Base-by-base conservation (phyloP, 2,329 filamentous ascomycete species). In the Alternaria sp. region DNA sequence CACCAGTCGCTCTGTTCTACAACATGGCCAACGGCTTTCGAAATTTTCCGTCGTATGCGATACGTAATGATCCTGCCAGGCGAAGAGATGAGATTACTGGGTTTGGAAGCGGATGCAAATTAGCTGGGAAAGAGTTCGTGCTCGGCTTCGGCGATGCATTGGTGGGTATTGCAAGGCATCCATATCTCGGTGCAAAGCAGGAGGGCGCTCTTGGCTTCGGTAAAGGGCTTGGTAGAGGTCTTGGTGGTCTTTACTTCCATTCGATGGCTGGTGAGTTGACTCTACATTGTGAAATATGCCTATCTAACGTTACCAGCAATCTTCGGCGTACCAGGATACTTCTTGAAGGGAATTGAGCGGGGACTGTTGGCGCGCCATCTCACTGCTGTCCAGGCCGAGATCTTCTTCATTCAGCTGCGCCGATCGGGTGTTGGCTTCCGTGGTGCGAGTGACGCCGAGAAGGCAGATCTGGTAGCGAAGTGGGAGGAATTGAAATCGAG, bases 91-190 rank as follows among this genome's bases (percentile, higher is more conserved):
- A 69, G n/a, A 65, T 71, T 20, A 92, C 90, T 0, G 90, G 88
- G 34, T 80, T 96, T 39, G 83, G 86, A 36, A 91, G 88, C 61
- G 93, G 93, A 0, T 79, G 96, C 20, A 88, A 84, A 60, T 87
- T 92, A 39, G 93, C 93, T 1, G 87, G 90, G 4, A 92, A 84
- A 43, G 67, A 92, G 74, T 88, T 94, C 56, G 88, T 87, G 0
- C 84, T 89, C 55, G 91, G 92, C 0, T 80, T 95, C 30, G 93
- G 87, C 72, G 91, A 94, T 70, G 92, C 91, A 2, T 86, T 94
- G 22, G 87, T 90, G 1, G 92, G 92, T 0, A 80, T 95, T 1
- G 84, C 93, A 9, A 93, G 87, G 0, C 91, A 94, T 65, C 93
- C 92, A 0, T 75, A 89, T 2, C 84, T 84, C 54, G 92, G 88